Percentiles rank a stretch among this genome's conserved stretches.
Conservation (phyloP, 768 basidiomycete genomes). For the Mrakia frigida region DNA sequence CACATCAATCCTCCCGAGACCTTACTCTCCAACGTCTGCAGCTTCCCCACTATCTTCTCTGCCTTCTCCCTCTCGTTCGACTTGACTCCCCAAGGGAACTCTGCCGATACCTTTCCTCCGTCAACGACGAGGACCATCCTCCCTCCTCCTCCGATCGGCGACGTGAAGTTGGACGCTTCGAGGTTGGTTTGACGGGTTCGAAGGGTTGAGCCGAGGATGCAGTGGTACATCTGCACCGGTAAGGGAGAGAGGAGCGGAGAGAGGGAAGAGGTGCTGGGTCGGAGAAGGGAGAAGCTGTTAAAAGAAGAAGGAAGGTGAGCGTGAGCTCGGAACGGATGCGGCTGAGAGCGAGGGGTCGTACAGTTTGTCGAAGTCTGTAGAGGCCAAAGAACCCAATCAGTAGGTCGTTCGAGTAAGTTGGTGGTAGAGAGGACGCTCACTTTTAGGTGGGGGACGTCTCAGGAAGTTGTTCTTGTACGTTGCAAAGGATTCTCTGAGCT, state of each 20-base stretch:
- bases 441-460: not conserved
- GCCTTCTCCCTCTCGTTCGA: not conserved
- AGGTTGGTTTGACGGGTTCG: not conserved
- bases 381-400: not conserved
- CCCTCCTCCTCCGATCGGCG: not conserved
- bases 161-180: conserved; percentile 1
- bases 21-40: not conserved
- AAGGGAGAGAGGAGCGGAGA: not conserved
- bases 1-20: not conserved
- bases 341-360: not conserved
- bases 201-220: not conserved
- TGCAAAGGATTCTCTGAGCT: not conserved
- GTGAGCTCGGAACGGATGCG: not conserved
- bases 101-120: not conserved
- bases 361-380: not conserved
- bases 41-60: not conserved
- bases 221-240: conserved; percentile 5
- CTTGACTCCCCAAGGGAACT: conserved; percentile 11
- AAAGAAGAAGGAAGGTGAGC: not conserved
- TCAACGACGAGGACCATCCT: not conserved
- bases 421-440: not conserved
- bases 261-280: not conserved
- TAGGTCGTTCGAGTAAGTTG: too few relatives aligned
- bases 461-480: not conserved
- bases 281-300: not conserved